Evolutionary conservation across 2,329 filamentous ascomycete species (phyloP), one percentile per base, ranked within the genome.

Genomic region (Neonectria faginata): DNA sequence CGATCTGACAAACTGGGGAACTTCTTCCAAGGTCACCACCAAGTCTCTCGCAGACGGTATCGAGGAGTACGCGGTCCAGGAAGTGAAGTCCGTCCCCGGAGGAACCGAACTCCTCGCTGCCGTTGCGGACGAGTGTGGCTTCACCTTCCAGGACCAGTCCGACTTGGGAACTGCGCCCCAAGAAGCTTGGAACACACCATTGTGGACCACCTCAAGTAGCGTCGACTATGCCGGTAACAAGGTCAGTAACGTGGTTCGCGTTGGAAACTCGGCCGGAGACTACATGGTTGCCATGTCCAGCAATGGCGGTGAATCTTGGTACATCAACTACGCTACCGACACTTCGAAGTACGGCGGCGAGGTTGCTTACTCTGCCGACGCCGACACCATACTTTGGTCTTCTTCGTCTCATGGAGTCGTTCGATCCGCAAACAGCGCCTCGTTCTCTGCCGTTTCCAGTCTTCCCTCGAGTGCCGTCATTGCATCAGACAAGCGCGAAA

Each of bases 1-100:
- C 56, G 84, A 88, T 62, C 75, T 88, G n/a, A 83, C 82, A 0
- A 84, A 83, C 14, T 88, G 86, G 86, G 85, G 87, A 60, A 79
- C 80, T 0, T 73, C 69, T 2, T 79, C 79, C 64, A 86, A 84
- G 57, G 76, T 88, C 60, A 81, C 81, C 2, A 82, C 87, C 51
- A 69, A 83, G 52, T 83, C 83, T 1, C 77, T 87, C 5, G 85
- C 86, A 1, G 80, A 83, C 29, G 85, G 86, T 0, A 86, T 88
- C 29, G 85, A 88, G 60, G 85, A 88, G 68, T 84, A 83, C 50
- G 79, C 84, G 2, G 79, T 87, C 0, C 80, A 82, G 8, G 83
- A 79, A 3, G 74, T 88, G 12, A 80, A 82, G 16, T 85, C 83
- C 0, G 82, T 80, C 0, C 83, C 83, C 0, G 81, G 82, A 0